Evolutionary conservation across 768 basidiomycete genomes (phyloP), one percentile per base, ranked within the genome.

Genomic region (Termitomyces sp.): DNA sequence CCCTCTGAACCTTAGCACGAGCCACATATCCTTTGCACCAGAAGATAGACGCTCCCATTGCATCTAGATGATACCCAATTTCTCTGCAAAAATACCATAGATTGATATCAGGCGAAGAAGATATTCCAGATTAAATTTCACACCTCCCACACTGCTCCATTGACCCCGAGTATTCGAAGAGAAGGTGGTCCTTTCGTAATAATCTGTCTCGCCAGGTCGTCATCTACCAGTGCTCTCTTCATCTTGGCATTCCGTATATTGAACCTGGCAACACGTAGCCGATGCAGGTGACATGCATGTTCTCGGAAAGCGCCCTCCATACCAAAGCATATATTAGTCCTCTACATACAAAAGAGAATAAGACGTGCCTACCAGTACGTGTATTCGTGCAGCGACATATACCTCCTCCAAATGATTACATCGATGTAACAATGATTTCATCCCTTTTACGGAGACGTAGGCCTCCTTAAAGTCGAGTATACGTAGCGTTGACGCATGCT

Each of bases 321-420:
- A 37, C 48, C 17, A 20, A 17, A 57, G 4, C n/a, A 57, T 25
- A 29, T 31, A 11, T 51, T 20, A 46, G 17, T 11, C 12, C n/a
- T 20, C 7, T 10, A 40, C 7, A 42, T 5, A 17, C 9, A 56
- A 29, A 43, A 25, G 47, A 54, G 51, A 60, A 48, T 31, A 29
- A 9, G 38, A 53, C n/a, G 47, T 10, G 71, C 74, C 61, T 31
- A 81, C 80, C 61, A 79, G 49, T 4, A 71, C 68, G 15, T 66
- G 66, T 40, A 65, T 62, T 11, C 78, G 73, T 0, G 71, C 68
- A 8, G 71, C 71, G 1, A 79, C 45, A 5, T 61, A 38, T 15
- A 82, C 53, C 46, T 76, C 75, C 58, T 83, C 80, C 43, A 84
- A 62, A 2, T 20, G 12, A 2, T 29, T 31, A 57, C 80, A 82